These are phyloP conservation scores for Aspergillus awamori DNA, from an alignment of 2,329 filamentous ascomycete genomes.

Conservation along the genomic window DNA sequence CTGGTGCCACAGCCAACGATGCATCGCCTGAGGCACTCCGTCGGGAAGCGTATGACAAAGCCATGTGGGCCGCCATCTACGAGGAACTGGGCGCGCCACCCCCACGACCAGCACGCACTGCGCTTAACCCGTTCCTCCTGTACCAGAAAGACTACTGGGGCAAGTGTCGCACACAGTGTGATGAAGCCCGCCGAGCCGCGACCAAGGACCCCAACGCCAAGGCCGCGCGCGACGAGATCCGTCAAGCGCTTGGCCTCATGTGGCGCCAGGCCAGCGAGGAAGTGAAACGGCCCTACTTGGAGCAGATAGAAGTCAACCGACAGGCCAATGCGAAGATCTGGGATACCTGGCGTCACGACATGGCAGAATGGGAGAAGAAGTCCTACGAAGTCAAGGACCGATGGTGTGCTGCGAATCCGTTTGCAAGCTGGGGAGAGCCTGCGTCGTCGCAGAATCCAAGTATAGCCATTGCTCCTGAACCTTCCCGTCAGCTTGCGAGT, in stretches of 20 bases:
- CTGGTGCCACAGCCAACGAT: slow-evolving; percentile 17
- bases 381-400: slow-evolving; percentile 43
- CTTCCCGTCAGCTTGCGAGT: background rate
- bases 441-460: background rate
- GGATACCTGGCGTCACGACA: slow-evolving; percentile 72
- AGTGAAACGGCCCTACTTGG: slow-evolving; percentile 75
- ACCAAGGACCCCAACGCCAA: slow-evolving; percentile 71
- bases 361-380: slow-evolving; percentile 52
- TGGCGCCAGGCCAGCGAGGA: slow-evolving; percentile 78
- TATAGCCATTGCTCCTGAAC: background rate
- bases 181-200: slow-evolving; percentile 67
- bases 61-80: slow-evolving; percentile 60
- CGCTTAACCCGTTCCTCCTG: slow-evolving; percentile 83
- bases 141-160: slow-evolving; percentile 78
- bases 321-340: slow-evolving; percentile 64
- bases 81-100: slow-evolving; percentile 73
- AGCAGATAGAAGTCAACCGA: slow-evolving; percentile 72
- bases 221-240: slow-evolving; percentile 70
- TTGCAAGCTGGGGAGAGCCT: slow-evolving; percentile 32
- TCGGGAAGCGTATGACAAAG: slow-evolving; percentile 58
- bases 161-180: slow-evolving; percentile 64
- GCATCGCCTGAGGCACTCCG: slow-evolving; percentile 32
- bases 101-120: slow-evolving; percentile 69
- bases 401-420: slow-evolving; percentile 45
- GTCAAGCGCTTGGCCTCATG: slow-evolving; percentile 82